Evolutionary conservation across 768 basidiomycete species (phyloP), one percentile per base, ranked within the genome.

Genomic region (Xerocomellus dryophilus): DNA sequence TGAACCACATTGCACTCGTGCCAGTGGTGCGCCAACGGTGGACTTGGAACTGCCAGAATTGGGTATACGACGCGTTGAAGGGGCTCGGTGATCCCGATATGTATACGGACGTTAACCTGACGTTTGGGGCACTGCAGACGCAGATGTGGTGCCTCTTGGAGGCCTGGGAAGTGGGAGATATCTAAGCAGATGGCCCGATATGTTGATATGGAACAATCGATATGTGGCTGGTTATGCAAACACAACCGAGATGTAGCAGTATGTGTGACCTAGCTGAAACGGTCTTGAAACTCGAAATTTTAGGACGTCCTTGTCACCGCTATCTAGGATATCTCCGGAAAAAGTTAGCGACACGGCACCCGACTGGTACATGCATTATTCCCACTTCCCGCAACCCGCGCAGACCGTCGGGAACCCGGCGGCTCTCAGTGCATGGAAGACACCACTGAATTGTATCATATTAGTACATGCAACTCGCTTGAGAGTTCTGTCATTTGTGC

Each of bases 101-200:
- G 18, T 58, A 63, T 5, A 60, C 63, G 36, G 61, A 62, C 23
- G 47, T n/a, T 39, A 38, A 55, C 17, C 20, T 68, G 34, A 58
- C 54, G 8, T 43, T 60, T 7, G 53, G 36, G 0, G 50, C 32
- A 2, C 34, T 70, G 18, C 66, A 66, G 43, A 59, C 57, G 15
- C 66, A 66, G 15, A 70, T 66, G 68, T 41, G 11, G 23, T 59
- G 54, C 42, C 48, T 70, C 8, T 54, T 70, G 48, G 68, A 70
- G 27, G 62, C 64, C 18, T 69, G 66, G 67, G 68, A 69, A 27
- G 17, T 51, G 14, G 61, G 63, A 5, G 63, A 69, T 17, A 61
- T 68, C 36, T 69, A 18, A 32, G 20, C 17, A n/a, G 35, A 39
- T n/a, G 4, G 29, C 7, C 3, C 5, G 4, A 18, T 36, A 35